A percentile compares a stretch with the other conserved stretches of the same genome.
These are phyloP conservation scores for Cladophialophora carrionii DNA, from an alignment of 2,329 filamentous ascomycete species.

Conservation along the genomic window DNA sequence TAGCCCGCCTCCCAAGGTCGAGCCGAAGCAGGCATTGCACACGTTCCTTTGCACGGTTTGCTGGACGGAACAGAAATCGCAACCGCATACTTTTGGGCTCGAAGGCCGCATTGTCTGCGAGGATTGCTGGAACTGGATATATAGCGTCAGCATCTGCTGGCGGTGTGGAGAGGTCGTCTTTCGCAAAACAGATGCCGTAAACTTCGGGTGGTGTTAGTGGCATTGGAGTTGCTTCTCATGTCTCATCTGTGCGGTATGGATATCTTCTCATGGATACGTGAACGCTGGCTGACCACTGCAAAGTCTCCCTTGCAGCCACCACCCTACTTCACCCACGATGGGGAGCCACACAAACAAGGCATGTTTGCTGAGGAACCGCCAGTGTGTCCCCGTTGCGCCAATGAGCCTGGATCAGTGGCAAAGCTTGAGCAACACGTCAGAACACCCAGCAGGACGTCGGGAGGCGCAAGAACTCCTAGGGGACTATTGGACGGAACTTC, in stretches of 20 bases:
- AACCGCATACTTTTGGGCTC: slow-evolving; percentile 29
- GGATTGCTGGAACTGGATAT: slow-evolving; percentile 37
- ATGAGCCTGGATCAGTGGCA: slow-evolving; percentile 27
- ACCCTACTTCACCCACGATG: slow-evolving; percentile 28
- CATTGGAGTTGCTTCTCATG: slow-evolving; percentile 42
- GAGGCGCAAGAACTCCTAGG: slow-evolving; percentile 5
- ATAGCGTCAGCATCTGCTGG: slow-evolving; percentile 40
- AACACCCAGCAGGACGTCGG: slow-evolving; percentile 9
- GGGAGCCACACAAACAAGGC: slow-evolving; percentile 30
- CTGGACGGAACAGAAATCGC: slow-evolving; percentile 28
- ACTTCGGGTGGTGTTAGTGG: slow-evolving; percentile 42
- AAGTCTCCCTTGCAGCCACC: slow-evolving; percentile 35
- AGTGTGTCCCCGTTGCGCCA: slow-evolving; percentile 32
- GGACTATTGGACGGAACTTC: slow-evolving; percentile 13
- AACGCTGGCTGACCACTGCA: neutral
- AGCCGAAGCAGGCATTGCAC: slow-evolving; percentile 6
- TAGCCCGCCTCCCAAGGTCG: neutral
- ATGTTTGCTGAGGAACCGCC: slow-evolving; percentile 33
- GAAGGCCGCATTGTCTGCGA: slow-evolving; percentile 36
- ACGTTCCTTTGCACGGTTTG: slow-evolving; percentile 34
- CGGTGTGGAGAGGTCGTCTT: slow-evolving; percentile 37
- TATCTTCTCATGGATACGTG: too few relatives aligned
- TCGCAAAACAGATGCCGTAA: slow-evolving; percentile 38
- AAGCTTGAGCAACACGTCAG: slow-evolving; percentile 36
- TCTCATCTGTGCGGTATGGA: slow-evolving; percentile 38